Base-by-base conservation (phyloP, 2,329 filamentous ascomycete species). In the Epichloe festucae region DNA sequence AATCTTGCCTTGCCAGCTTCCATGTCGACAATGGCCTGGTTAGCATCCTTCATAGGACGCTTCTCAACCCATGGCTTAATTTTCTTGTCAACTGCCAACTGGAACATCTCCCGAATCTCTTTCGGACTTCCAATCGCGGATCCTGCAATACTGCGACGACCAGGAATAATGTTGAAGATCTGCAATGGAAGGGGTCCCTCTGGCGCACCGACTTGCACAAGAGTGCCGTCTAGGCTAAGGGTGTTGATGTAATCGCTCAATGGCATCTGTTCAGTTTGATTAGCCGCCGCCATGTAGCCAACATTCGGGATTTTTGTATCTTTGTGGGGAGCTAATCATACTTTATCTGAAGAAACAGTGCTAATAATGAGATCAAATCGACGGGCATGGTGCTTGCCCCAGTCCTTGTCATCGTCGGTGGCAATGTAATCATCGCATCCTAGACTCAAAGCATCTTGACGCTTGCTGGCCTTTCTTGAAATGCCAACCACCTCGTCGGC, bases 401-500 rank as follows among this genome's bases (percentile, higher is more conserved):
- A 83, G 56, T 74, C 74, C 31, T 67, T 56, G 46, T 81, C 74
- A 21, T 80, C 66, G n/a, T 56, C 62, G 7, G 67, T 68, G 12
- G 67, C 66, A 45, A 70, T 67, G 54, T 69, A 69, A 68, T 60
- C 73, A 66, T 78, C 76, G 5, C 78, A 79, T 15, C 79, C 80
- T 65, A 83, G 72, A 51, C 73, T 71, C 49, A 73, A 59, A 1
- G 76, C 77, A 58, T 84, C 79, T 1, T 70, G 69, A 44, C 69
- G 70, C 70, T 83, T 84, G 51, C 62, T 65, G 5, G 63, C 66
- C 17, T 66, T 72, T 40, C 79, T 73, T 14, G 76, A 81, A 60
- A 82, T 82, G 8, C 74, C 79, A 7, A 81, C 75, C 12, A 83
- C 76, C 45, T 73, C 72, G 47, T 83, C 77, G n/a, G 76, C 78